A percentile compares a stretch with the other conserved stretches of the same genome.
Conservation (phyloP, 2,329 filamentous ascomycete species). For the Metarhizium anisopliae region DNA sequence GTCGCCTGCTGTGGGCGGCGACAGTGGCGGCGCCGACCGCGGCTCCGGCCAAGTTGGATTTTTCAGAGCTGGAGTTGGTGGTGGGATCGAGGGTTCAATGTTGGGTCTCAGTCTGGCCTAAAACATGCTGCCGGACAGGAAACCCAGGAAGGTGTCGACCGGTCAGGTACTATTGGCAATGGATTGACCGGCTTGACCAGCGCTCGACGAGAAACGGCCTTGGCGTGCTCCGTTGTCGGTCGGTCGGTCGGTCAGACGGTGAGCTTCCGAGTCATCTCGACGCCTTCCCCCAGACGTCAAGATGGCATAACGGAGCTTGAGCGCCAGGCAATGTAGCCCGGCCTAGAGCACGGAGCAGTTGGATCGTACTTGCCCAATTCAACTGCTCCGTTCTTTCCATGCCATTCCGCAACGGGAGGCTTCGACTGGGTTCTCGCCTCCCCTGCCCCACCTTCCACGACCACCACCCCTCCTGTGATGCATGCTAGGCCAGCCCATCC, state of each 20-base stretch:
- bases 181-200: neutral
- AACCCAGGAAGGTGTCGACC: neutral
- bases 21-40: neutral
- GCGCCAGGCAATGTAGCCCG: too few relatives aligned
- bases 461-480: neutral
- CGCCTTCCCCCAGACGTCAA: neutral
- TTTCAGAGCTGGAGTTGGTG: too few relatives aligned
- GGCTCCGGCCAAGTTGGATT: too few relatives aligned
- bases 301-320: too few relatives aligned
- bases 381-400: neutral
- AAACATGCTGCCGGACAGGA: neutral
- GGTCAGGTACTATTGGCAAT: neutral
- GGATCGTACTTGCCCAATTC: neutral
- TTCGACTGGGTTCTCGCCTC: neutral
- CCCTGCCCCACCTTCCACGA: neutral
- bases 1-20: neutral
- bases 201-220: neutral
- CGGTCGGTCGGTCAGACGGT: neutral
- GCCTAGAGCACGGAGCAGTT: neutral
- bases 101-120: too few relatives aligned
- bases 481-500: too few relatives aligned
- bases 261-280: constrained; percentile 1
- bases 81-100: too few relatives aligned
- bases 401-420: neutral
- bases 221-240: constrained; percentile 4